Evolutionary conservation across 2,329 filamentous ascomycete genomes (phyloP).

Genomic region (Trichoderma hamatum): DNA sequence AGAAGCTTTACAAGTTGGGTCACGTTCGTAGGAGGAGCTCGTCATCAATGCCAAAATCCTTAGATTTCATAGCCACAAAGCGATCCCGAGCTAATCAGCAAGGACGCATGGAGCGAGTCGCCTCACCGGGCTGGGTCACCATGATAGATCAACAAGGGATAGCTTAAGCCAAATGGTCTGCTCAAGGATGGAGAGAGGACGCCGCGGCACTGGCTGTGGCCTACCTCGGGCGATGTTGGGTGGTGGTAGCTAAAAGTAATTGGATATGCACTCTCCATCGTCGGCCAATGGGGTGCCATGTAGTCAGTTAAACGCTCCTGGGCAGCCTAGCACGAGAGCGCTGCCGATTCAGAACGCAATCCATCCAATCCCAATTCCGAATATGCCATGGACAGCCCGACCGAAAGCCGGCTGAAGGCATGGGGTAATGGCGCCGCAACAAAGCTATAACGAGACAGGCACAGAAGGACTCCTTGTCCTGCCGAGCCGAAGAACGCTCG

Average conservation of each 20-base stretch:
- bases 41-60: slow-evolving; percentile 17
- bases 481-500: neutral
- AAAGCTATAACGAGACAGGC: neutral
- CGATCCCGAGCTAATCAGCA: slow-evolving; percentile 11
- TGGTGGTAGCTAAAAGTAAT: slow-evolving; percentile 11
- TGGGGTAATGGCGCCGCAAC: neutral
- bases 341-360: neutral
- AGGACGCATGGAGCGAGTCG: slow-evolving; percentile 1
- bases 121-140: slow-evolving; percentile 8
- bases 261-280: neutral
- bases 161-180: slow-evolving; percentile 1
- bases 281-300: slow-evolving; percentile 16
- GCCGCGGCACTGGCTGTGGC: slow-evolving; percentile 12
- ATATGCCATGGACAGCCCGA: slow-evolving; percentile 9
- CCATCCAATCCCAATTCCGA: neutral
- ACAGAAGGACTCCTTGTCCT: neutral
- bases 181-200: neutral
- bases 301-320: slow-evolving; percentile 2
- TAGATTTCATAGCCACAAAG: slow-evolving; percentile 18
- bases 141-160: slow-evolving; percentile 5
- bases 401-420: slow-evolving; percentile 11
- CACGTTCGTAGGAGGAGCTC: slow-evolving; percentile 10
- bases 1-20: slow-evolving; percentile 2
- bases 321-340: neutral
- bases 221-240: neutral